Conservation (phyloP, 208 protist genomes). For the Leishmania martiniquensis region DNA sequence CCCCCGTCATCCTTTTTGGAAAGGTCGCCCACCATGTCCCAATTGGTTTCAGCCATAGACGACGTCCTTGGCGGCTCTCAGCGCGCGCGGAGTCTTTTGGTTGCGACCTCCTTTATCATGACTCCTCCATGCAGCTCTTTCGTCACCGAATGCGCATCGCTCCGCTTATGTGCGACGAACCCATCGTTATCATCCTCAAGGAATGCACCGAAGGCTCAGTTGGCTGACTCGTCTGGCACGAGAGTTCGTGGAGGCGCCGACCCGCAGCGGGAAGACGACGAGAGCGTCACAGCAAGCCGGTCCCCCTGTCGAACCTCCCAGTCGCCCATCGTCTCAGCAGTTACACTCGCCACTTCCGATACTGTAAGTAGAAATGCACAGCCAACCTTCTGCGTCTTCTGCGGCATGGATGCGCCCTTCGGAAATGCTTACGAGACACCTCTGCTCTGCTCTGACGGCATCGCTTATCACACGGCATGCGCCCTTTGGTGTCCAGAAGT, state of each 20-base stretch:
- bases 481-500: conserved; percentile 84
- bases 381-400: conserved; percentile 17
- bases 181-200: background rate
- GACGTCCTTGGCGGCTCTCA: conserved; percentile 14
- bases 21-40: conserved; percentile 16
- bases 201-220: background rate
- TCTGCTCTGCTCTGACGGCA: conserved; percentile 17
- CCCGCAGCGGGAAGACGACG: background rate
- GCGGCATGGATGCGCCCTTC: background rate
- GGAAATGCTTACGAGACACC: background rate
- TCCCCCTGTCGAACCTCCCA: background rate
- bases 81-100: background rate
- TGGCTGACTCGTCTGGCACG: background rate
- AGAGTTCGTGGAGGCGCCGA: background rate
- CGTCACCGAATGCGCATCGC: background rate
- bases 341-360: background rate
- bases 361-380: background rate
- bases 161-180: background rate
- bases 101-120: background rate
- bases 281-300: background rate
- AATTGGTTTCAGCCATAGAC: conserved; percentile 21
- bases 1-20: background rate
- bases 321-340: background rate
- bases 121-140: background rate
- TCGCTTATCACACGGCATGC: conserved; percentile 53